Percentiles rank a stretch among this genome's conserved stretches.
Evolutionary conservation across 306 rosid species (phyloP).

Genomic region (Psophocarpus tetragonolobus): DNA sequence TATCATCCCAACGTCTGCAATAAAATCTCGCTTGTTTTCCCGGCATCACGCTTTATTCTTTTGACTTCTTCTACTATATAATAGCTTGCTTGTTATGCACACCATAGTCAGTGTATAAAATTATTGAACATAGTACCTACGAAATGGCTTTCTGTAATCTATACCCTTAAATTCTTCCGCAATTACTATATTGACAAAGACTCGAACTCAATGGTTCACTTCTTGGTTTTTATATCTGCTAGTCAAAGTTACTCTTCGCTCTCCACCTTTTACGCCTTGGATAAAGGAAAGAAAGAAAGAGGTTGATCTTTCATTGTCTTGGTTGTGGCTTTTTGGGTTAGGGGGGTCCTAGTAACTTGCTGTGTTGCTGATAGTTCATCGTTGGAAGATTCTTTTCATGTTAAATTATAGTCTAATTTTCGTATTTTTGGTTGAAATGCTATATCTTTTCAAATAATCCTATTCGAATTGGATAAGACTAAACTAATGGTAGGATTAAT

Average conservation of each 20-base stretch:
- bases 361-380: conserved; percentile 18
- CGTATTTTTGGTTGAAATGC: too few species aligned
- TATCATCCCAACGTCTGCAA: conserved; percentile 29
- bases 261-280: conserved; percentile 42
- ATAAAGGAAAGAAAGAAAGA: conserved; percentile 29
- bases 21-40: conserved; percentile 40
- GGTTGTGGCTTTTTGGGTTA: conserved; percentile 44
- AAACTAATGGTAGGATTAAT: too few species aligned
- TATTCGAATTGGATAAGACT: too few species aligned
- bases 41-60: conserved; percentile 37
- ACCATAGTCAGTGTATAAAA: neutral
- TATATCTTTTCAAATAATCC: too few species aligned
- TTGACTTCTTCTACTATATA: conserved; percentile 29
- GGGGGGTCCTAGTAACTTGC: conserved; percentile 28
- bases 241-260: conserved; percentile 1
- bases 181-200: neutral
- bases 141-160: neutral
- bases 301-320: conserved; percentile 35
- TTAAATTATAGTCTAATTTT: neutral
- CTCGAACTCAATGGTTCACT: neutral
- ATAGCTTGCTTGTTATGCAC: conserved; percentile 27
- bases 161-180: neutral
- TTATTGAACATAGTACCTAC: conserved; percentile 31
- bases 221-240: neutral
- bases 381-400: conserved; percentile 20